Percentiles rank a stretch among this genome's conserved stretches.
These are phyloP conservation scores for Rhizoctonia solani DNA, from an alignment of 1,284 basidiomycete genomes.

Conservation along the genomic window DNA sequence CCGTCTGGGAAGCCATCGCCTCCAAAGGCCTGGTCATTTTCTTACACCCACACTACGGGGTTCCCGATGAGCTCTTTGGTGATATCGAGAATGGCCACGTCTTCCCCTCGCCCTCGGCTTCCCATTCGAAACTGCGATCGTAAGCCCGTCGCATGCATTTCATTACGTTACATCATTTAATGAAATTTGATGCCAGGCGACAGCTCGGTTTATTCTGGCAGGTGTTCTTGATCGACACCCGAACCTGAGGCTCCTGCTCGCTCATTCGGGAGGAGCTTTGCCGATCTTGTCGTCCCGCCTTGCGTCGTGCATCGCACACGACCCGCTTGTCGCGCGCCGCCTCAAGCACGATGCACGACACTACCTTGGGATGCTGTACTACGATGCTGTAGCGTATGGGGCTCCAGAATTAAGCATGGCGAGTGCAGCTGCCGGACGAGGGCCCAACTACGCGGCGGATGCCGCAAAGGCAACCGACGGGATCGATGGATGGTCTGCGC, in stretches of 20 bases:
- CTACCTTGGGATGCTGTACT: constrained; percentile 76
- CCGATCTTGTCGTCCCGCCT: constrained; percentile 80
- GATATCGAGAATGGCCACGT: constrained; percentile 80
- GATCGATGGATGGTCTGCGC: constrained; percentile 41
- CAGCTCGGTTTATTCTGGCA: constrained; percentile 76
- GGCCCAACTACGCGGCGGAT: neutral
- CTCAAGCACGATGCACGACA: constrained; percentile 81
- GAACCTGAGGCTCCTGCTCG: constrained; percentile 70
- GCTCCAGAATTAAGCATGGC: constrained; percentile 41
- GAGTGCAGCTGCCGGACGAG: constrained; percentile 39
- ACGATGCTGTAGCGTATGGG: constrained; percentile 77
- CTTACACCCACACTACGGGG: constrained; percentile 81
- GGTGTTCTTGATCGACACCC: constrained; percentile 81
- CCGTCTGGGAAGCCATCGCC: constrained; percentile 75
- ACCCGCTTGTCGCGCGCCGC: constrained; percentile 72
- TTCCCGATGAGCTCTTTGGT: constrained; percentile 68
- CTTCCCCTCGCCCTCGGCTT: constrained; percentile 84
- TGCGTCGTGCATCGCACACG: constrained; percentile 81
- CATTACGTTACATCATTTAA: neutral
- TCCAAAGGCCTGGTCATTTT: constrained; percentile 71
- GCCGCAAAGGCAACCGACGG: neutral
- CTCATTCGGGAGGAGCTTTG: constrained; percentile 82
- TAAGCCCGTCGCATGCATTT: constrained; percentile 49
- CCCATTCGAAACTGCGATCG: constrained; percentile 85
- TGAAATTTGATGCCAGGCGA: constrained; percentile 54